Conservation (phyloP, 441 rosid genomes). For the Eutrema salsugineum region DNA sequence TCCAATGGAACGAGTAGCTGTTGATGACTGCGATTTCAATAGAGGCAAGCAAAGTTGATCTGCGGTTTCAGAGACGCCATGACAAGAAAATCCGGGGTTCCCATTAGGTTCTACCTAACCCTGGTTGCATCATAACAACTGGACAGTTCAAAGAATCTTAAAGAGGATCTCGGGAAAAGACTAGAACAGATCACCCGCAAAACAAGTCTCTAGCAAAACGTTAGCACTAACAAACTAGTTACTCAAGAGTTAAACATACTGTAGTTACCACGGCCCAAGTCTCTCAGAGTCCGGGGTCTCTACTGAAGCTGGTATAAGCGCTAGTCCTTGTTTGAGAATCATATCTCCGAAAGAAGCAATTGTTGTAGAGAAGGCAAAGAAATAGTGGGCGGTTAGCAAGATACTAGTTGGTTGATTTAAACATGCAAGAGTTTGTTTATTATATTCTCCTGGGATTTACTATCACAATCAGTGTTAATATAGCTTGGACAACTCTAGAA, state of each 20-base stretch:
- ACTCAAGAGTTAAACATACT: neutral
- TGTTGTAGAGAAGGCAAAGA: slow-evolving; percentile 54
- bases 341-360: slow-evolving; percentile 64
- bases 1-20: slow-evolving; percentile 47
- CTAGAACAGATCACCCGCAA: slow-evolving; percentile 45
- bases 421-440: neutral
- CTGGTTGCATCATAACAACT: too few species aligned
- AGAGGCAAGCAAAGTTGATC: slow-evolving; percentile 39
- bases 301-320: slow-evolving; percentile 84
- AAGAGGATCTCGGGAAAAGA: slow-evolving; percentile 58
- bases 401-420: slow-evolving; percentile 50
- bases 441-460: neutral
- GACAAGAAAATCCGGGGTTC: slow-evolving; percentile 57
- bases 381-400: slow-evolving; percentile 68
- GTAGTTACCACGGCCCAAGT: slow-evolving; percentile 34
- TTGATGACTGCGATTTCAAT: slow-evolving; percentile 23
- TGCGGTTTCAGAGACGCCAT: slow-evolving; percentile 49
- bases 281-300: slow-evolving; percentile 55
- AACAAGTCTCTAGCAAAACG: neutral
- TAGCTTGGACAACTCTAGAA: neutral
- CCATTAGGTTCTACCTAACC: slow-evolving; percentile 61
- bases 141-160: too few species aligned
- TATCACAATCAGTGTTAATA: neutral
- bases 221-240: neutral
- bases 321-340: slow-evolving; percentile 59